Conservation (phyloP, 148 eudicot genomes). For the Drosera capensis region DNA sequence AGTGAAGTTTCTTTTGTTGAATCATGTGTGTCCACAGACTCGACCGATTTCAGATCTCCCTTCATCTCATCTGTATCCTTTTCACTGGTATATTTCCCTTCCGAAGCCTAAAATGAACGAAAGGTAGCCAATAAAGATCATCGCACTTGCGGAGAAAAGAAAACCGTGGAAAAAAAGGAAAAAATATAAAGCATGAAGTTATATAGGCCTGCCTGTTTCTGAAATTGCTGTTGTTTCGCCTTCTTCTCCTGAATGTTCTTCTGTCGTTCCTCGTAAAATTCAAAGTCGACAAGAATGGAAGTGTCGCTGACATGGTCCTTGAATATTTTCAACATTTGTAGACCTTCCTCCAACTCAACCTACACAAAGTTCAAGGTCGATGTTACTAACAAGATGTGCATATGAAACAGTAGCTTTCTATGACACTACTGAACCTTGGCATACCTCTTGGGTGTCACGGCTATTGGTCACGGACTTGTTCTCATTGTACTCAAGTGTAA, state of each 20-base stretch:
- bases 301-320: conserved; percentile 43
- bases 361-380: conserved; percentile 12
- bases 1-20: too few species aligned
- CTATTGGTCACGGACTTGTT: conserved; percentile 77
- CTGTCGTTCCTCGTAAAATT: conserved; percentile 62
- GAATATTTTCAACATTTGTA: conserved; percentile 50
- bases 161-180: too few species aligned
- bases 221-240: conserved; percentile 48
- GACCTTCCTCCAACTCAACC: conserved; percentile 67
- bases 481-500: conserved; percentile 66
- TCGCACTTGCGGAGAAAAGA: too few species aligned
- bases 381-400: neutral
- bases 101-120: too few species aligned
- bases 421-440: neutral
- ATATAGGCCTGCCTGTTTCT: conserved; percentile 36
- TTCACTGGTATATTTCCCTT: too few species aligned
- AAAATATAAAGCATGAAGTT: too few species aligned
- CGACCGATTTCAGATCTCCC: too few species aligned
- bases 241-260: conserved; percentile 61
- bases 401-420: neutral
- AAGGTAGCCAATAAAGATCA: too few species aligned
- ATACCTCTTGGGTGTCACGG: conserved; percentile 87
- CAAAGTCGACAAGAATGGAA: conserved; percentile 61
- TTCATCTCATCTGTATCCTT: too few species aligned
- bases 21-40: too few species aligned